Base-by-base conservation (phyloP, 257 asterid genomes). In the Penstemon barbatus region DNA sequence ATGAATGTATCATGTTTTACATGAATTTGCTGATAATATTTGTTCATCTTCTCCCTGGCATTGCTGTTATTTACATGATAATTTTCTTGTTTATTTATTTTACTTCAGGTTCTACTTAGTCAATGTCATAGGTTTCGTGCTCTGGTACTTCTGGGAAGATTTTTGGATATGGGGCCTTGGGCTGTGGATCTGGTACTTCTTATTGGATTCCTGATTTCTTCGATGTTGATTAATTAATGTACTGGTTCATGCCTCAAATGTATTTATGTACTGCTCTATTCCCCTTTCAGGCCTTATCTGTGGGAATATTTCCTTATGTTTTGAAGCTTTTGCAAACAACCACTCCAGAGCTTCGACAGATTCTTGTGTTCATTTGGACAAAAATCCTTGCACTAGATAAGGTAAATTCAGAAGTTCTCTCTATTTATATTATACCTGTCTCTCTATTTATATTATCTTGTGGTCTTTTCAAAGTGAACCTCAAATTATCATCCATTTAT, bases 111-210 rank as follows among this genome's bases (percentile, higher is more conserved):
- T 66, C 84, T 94, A 76, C 98, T 94, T 62, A 91, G 99, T 84
- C 99, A 91, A 61, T 89, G 95, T 83, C 99, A 94, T 82, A 82
- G 99, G 70, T 94, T 91, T 78, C 98, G 97, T 65, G 99, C 98
- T 75, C 69, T 94, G 89, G 97, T 94, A 66, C 98, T 91, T 57
- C 99, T 94, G 61, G 99, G 99, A 79, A 91, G 97, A 81, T 94
- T 94, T 82, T 85, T 94, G 70, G 99, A 94, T 77, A 94, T 94
- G 99, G 99, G 99, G 46, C 93, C 88, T 42, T 91, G 99, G 99
- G 99, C 99, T 8, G 98, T 94, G 55, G 93, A 89, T 86, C 89
- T 89, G 99, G 99, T 94, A 87, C 59, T 65, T 75, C 48, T 43
- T 77, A 7, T 63, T 71, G 68, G 52, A 61, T 54, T 46, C 58